Base-by-base conservation (phyloP, 768 basidiomycete genomes). In the Mycena maculata region DNA sequence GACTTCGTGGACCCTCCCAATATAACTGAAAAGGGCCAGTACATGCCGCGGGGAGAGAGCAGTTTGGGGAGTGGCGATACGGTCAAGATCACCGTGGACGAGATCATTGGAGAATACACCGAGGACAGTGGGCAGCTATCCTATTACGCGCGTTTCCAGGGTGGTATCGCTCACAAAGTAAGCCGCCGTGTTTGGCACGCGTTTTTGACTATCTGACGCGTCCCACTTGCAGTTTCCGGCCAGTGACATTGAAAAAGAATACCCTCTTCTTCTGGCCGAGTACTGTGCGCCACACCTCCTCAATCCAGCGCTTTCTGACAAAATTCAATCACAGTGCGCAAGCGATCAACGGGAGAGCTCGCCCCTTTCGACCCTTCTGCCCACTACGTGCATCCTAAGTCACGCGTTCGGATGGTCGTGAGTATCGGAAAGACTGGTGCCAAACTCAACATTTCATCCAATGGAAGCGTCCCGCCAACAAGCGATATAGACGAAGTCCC, bases 81-180 rank as follows among this genome's bases (percentile, higher is more conserved):
- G 20, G 50, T 58, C 22, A 39, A 57, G 12, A 39, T 73, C 45
- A 75, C 76, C 48, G 72, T 82, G 11, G 80, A 83, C 39, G 82
- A 86, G 67, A 80, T 93, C 28, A 83, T 92, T 64, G 90, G 90
- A 9, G 88, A 92, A 73, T 83, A 85, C 65, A 57, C 69, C 13
- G 77, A 83, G 6, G 77, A n/a, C n/a, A n/a, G 73, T 9, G 72
- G 69, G 23, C 73, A 76, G n/a, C 73, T 80, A 20, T 90, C 83
- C 72, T 92, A 88, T 74, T 93, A 85, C 76, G 91, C 87, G 45
- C 84, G 86, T 38, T 86, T 84, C 68, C 76, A 79, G 48, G 84
- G 84, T 50, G 91, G 88, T n/a, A 83, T 87, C 30, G 83, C 85
- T 13, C 82, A 85, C 70, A 88, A 84, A 79, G 92, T 90, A 64